Base-by-base conservation (phyloP, 257 asterid genomes). In the Echites panduratus region DNA sequence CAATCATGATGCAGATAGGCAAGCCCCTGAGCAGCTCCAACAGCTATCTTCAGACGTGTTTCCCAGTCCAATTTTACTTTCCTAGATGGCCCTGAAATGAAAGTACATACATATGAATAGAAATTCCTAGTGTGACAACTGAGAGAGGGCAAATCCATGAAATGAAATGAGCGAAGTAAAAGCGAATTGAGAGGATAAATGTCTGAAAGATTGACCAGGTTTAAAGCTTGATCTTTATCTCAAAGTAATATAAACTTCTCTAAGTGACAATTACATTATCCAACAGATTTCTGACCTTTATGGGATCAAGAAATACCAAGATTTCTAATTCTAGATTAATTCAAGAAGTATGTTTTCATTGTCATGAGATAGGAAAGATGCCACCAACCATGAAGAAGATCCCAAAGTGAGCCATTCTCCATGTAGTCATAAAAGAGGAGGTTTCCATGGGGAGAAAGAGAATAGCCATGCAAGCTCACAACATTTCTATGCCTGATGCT, bases 361-460 rank as follows among this genome's bases (percentile, higher is more conserved):
- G 24, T 16, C 41, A 63, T 8, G 22, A 12, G 7, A 63, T 22
- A 53, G 45, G 61, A 68, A 11, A 47, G 63, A 41, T 50, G 57
- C 8, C 14, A 78, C 91, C 70, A 22, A 90, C 99, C 96, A 77
- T 95, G 99, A 78, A 95, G 97, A 73, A 92, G 99, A 84, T 92
- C 98, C 99, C 99, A 95, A 26, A 95, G 97, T 20, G 99, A 95
- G 11, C 99, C 99, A 79, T 95, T 95, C 66, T 87, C 94, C 99
- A 95, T 95, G 87, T 87, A 92, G 70, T 95, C 99, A 19, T 92
- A 95, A 82, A 90, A 95, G 82, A 95, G 99, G 73, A 95, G 98
- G 65, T 92, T 88, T 7, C 96, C 99, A 54, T 73, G 86, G 8
- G 98, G 94, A 40, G 96, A 87, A 63, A 90, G 82, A 32, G 94